Evolutionary conservation across 495 filamentous ascomycete genomes (phyloP), one percentile per base, ranked within the genome.

Genomic region (Aspergillus sclerotiicarbonarius): DNA sequence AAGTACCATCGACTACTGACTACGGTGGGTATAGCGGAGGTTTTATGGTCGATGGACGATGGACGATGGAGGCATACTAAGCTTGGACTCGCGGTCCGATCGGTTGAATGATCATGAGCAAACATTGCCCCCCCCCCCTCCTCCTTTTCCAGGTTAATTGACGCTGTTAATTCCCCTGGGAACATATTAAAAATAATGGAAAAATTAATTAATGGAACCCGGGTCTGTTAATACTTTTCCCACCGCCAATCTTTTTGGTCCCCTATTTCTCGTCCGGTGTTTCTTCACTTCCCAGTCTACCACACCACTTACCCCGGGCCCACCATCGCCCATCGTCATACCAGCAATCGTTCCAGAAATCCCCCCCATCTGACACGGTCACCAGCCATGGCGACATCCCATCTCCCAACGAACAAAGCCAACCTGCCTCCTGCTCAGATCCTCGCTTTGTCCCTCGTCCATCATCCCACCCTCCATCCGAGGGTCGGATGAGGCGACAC

Each of bases 301-400:
- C 31, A 33, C 31, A 6, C 31, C 10, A 33, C 31, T 33, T 10
- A 33, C 31, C 31, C 10, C 5, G 6, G 5, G 10, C 31, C 31
- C 10, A 33, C n/a, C n/a, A n/a, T n/a, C n/a, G n/a, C n/a, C n/a
- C n/a, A n/a, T 33, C 31, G 10, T 6, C 31, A 37, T 6, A 37
- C 10, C 35, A 13, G 35, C 5, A 5, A 37, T 41, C 13, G 9
- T 13, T 13, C 37, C 9, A 15, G 9, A 13, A 6, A 13, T 15
- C 5, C 13, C 18, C 13, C 29, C 47, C 47, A 32, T 50, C 47
- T 50, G 47, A 50, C 47, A 50, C 46, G 5, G 47, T 50, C 47
- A 50, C 47, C 47, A 32, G 25, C 15, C 33, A 37, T 25, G 25
- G 25, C 25, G 25, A 25, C 25, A 25, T 2, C 25, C 25, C n/a